Base-by-base conservation (phyloP, 1,284 basidiomycete species). In the Trichosporon sp. region DNA sequence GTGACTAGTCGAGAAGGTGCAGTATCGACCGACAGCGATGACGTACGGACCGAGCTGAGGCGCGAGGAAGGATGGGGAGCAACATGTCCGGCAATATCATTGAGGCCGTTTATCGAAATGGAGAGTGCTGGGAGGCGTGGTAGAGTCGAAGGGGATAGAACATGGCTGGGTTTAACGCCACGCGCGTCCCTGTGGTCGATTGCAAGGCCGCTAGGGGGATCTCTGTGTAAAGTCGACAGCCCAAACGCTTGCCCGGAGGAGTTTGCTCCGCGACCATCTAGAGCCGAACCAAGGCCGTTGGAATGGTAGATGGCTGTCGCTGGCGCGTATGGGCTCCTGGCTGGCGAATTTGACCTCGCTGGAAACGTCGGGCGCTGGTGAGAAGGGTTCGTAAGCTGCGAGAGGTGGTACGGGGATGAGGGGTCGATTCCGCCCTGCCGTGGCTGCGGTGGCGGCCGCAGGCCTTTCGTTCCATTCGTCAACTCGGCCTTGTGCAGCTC, bases 371-470 rank as follows among this genome's bases (percentile, higher is more conserved):
- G 26, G 51, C 7, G 51, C 51, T 54, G 51, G 1, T 19, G 51
- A 21, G 51, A 7, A 26, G 51, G 21, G n/a, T 8, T 54, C 19
- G 19, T 21, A 19, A 54, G 51, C 51, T 21, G n/a, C 2, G 51
- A 19, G 19, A 54, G 51, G 19, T 54, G 51, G 51, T 54, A 54
- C 19, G 51, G 21, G 51, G 51, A 54, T 0, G 51, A 26, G 21
- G 51, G 51, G 51, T 54, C n/a, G 21, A 54, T 54, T 19, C 19
- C 21, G 7, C 51, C 51, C 51, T 54, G 51, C 51, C n/a, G 51
- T 54, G 51, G 51, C 51, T 54, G n/a, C 7, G 8, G 51, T 54
- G 51, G 51, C 51, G 51, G 51, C 51, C 51, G 19, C 10, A 19
- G 21, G 3, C 51, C 51, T 26, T 26, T 26, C 19, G 7, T 54